These are phyloP conservation scores for Eimeria sp. DNA, from an alignment of 169 alveolate genomes.

Conservation along the genomic window DNA sequence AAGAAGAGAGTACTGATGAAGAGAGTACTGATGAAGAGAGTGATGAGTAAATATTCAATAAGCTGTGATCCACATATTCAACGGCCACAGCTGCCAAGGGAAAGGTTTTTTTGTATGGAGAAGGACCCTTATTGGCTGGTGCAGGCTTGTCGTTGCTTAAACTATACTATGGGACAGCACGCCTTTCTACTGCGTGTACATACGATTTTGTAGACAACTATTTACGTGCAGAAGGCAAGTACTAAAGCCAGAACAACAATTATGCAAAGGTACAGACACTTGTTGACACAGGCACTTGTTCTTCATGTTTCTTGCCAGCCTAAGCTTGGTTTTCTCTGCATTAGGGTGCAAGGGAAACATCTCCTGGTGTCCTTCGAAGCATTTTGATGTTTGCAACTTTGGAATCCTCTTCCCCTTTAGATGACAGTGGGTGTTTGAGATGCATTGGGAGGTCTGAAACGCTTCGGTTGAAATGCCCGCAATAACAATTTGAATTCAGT, in stretches of 20 bases:
- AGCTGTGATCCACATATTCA: no score
- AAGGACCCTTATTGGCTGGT: not conserved
- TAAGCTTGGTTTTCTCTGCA: not conserved
- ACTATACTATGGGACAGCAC: not conserved
- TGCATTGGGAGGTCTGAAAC: not conserved
- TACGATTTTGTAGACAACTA: not conserved
- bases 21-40: not conserved
- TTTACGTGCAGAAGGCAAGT: not conserved
- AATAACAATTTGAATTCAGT: not conserved
- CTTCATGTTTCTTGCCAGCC: not conserved
- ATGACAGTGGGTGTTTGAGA: not conserved
- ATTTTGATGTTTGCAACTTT: not conserved
- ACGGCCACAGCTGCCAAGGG: not conserved
- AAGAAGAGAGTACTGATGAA: no score
- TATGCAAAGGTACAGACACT: not conserved
- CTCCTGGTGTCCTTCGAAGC: no score
- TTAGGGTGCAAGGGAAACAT: not conserved
- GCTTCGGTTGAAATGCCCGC: not conserved
- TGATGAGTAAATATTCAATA: not conserved
- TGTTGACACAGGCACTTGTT: not conserved
- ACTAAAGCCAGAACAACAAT: no score
- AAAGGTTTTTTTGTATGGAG: not conserved
- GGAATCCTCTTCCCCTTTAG: not conserved
- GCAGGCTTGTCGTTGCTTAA: not conserved
- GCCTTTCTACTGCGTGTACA: not conserved